Base-by-base conservation (phyloP, 2,329 filamentous ascomycete species). In the Aspergillus sp. region DNA sequence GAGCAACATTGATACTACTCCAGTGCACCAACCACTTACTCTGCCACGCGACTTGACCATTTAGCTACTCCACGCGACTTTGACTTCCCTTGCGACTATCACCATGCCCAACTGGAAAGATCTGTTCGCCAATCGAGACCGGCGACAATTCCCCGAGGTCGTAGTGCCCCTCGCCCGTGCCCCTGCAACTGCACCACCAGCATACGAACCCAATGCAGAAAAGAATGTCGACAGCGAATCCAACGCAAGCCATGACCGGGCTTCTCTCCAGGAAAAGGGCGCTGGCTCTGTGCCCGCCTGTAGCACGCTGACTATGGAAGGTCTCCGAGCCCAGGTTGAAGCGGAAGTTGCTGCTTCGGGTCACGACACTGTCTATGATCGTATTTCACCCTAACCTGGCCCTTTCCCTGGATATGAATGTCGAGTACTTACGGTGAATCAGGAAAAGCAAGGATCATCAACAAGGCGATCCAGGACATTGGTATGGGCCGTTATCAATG, bases 401-500 rank as follows among this genome's bases (percentile, higher is more conserved):
- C 29, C 29, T 40, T n/a, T 10, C 10, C 10, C 27, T n/a, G 12
- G 27, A 12, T 28, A 27, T 28, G n/a, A 12, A 8, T 10, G 11
- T 32, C 11, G 8, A 32, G 6, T 40, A n/a, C 38, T 40, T n/a
- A 40, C 38, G 12, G 19, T 19, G n/a, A 32, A 12, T 42, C 43
- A 84, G 81, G 83, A 53, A 88, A 87, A 62, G 83, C 83, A 12
- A 86, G 85, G 59, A 78, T 94, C 50, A 85, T 95, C 62, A 94
- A 91, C 67, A 85, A 86, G 62, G 88, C 88, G 27, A 81, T 94
- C 43, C 82, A 89, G 58, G 88, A 94, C 60, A 53, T 57, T 29
- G 54, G 54, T 7, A 57, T 57, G 53, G 54, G 54, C 10, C 48
- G 51, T 8, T 57, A 57, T 19, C 54, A 95, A 60, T 93, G 88